phyloP scores from a whole-genome alignment of 2,329 filamentous ascomycete genomes.

The Aureobasidium sp. region DNA sequence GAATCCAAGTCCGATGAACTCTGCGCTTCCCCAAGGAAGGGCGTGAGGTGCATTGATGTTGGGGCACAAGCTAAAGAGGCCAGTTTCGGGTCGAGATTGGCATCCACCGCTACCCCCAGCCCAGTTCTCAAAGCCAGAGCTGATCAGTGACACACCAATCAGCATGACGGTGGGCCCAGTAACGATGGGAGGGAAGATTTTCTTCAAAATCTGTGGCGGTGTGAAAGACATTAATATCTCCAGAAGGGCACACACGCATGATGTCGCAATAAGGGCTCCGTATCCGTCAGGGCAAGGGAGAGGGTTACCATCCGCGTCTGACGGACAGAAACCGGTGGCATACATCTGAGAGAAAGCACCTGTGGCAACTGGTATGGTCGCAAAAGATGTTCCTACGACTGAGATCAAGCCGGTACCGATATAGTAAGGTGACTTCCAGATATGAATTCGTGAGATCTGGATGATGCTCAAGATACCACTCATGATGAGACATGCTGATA shows the following conservation, averaged over 20 bases:
- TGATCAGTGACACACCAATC: constrained; percentile 65
- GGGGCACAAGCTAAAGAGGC: constrained; percentile 57
- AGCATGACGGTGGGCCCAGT: constrained; percentile 59
- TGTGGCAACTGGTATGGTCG: constrained; percentile 63
- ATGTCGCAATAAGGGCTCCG: constrained; percentile 64
- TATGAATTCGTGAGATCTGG: constrained; percentile 69
- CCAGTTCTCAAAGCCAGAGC: constrained; percentile 67
- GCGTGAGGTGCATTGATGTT: constrained; percentile 59
- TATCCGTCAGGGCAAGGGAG: constrained; percentile 70
- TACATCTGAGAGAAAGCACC: constrained; percentile 73
- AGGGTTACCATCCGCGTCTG: constrained; percentile 50
- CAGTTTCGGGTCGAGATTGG: constrained; percentile 35
- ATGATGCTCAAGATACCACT: constrained; percentile 65
- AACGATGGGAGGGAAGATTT: constrained; percentile 69
- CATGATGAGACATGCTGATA: constrained; percentile 70
- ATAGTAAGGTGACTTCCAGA: constrained; percentile 63
- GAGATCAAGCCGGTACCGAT: constrained; percentile 72
- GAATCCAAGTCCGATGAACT: constrained; percentile 73
- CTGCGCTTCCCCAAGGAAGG: constrained; percentile 66
- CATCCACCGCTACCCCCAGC: constrained; percentile 61
- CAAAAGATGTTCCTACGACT: constrained; percentile 70
- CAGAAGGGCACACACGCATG: constrained; percentile 41
- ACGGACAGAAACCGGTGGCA: constrained; percentile 57
- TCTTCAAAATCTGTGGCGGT: constrained; percentile 57
- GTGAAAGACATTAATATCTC: constrained; percentile 69